Evolutionary conservation across 371 early-diverging fungal genomes (phyloP).

Genomic region (Mortierella sp.): DNA sequence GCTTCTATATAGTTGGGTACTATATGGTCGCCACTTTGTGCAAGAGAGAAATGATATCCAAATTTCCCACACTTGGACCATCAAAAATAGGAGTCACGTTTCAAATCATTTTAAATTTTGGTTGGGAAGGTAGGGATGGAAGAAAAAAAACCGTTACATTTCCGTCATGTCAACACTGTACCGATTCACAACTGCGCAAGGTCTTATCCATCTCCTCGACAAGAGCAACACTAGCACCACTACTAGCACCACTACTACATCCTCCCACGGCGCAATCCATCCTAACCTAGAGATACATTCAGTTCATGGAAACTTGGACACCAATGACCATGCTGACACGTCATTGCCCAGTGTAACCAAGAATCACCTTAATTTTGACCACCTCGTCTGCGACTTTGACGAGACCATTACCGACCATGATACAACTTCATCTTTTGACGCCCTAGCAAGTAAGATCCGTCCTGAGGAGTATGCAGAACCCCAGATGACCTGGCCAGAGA

Average conservation of each 20-base stretch:
- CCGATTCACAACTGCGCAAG: conserved; percentile 46
- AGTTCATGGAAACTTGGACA: conserved; percentile 21
- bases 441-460: conserved; percentile 23
- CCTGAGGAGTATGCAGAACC: conserved; percentile 22
- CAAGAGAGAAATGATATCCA: not conserved
- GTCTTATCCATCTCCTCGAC: conserved; percentile 36
- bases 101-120: too few species aligned
- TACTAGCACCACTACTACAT: not conserved
- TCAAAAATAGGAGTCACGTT: too few species aligned
- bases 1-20: too few species aligned
- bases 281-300: conserved; percentile 13
- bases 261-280: not conserved
- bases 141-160: not conserved
- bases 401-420: conserved; percentile 56
- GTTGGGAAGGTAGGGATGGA: too few species aligned
- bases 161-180: conserved; percentile 30
- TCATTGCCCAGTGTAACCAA: conserved; percentile 7
- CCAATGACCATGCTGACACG: not conserved
- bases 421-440: conserved; percentile 50
- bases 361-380: conserved; percentile 26
- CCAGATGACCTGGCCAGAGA: conserved; percentile 42
- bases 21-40: too few species aligned
- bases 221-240: not conserved
- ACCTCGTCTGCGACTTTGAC: conserved; percentile 53
- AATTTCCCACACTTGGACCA: not conserved